Evolutionary conservation across 83 land plant species (phyloP).

Genomic region (Thuja plicata): DNA sequence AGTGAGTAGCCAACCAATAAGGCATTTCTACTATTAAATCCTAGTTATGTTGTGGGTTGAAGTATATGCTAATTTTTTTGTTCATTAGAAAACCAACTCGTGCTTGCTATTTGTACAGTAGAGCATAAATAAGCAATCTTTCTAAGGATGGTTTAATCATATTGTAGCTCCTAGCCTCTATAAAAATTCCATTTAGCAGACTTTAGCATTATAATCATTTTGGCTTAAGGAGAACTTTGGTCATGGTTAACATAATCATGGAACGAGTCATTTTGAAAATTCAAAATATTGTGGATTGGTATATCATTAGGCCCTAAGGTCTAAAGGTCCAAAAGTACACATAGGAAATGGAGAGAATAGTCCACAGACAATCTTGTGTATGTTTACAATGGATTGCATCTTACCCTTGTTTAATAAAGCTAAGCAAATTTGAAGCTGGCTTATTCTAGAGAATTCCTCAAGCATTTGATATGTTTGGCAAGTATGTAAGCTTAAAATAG

Average conservation of each 20-base stretch:
- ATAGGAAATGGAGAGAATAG: background rate
- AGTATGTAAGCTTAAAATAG: background rate
- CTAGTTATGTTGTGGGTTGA: background rate
- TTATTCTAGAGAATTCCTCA: background rate
- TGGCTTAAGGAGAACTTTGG: background rate
- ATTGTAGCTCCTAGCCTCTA: background rate
- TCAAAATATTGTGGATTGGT: background rate
- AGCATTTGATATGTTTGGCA: background rate
- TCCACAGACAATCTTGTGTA: background rate
- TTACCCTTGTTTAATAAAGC: background rate
- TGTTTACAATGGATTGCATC: background rate
- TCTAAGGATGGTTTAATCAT: background rate
- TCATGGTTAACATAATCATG: background rate
- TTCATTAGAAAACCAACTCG: background rate
- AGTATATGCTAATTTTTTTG: background rate
- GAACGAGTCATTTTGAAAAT: background rate
- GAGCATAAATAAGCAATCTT: background rate
- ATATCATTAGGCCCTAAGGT: background rate
- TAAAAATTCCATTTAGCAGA: background rate
- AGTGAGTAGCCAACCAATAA: background rate
- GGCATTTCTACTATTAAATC: background rate
- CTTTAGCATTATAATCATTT: background rate
- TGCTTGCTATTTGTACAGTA: background rate
- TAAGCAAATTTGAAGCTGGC: background rate
- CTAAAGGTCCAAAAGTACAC: background rate